Evolutionary conservation across 2,329 filamentous ascomycete species (phyloP).

Genomic region (Lecanicillium sp.): DNA sequence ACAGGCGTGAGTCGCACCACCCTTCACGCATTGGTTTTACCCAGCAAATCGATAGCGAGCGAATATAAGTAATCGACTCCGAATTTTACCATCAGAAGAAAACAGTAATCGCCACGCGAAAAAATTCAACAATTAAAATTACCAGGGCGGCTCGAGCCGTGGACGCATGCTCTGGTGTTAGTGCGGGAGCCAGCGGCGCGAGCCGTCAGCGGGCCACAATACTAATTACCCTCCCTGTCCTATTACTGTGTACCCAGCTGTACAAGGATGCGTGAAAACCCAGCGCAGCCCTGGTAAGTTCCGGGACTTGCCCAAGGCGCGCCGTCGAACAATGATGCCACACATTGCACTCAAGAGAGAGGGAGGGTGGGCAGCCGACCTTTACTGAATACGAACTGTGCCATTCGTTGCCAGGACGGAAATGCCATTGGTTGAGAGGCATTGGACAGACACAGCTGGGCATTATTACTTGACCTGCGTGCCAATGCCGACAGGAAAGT

Average conservation of each 20-base stretch:
- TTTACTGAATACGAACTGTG: too few relatives aligned
- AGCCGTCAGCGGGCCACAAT: slow-evolving; percentile 9
- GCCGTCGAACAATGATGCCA: too few relatives aligned
- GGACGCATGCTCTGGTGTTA: slow-evolving; percentile 2
- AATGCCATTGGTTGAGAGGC: too few relatives aligned
- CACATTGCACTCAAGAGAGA: too few relatives aligned
- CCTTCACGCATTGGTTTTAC: too few relatives aligned
- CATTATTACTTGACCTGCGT: too few relatives aligned
- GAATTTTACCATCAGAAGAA: neutral
- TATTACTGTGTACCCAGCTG: slow-evolving; percentile 9
- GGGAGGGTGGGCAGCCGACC: too few relatives aligned
- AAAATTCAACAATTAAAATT: neutral
- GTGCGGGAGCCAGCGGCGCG: slow-evolving; percentile 12
- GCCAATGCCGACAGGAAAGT: neutral
- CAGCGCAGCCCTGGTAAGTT: neutral
- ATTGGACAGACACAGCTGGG: too few relatives aligned
- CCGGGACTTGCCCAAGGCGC: neutral
- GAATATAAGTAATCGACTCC: too few relatives aligned
- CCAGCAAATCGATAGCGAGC: too few relatives aligned
- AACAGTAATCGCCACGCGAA: neutral
- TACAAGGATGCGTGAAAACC: slow-evolving; percentile 3
- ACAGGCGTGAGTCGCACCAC: too few relatives aligned
- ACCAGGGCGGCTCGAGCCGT: slow-evolving; percentile 1
- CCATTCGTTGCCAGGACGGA: too few relatives aligned
- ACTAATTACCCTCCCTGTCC: neutral